Evolutionary conservation across 148 eudicot species (phyloP).

Genomic region (Gaultheria prostrata): DNA sequence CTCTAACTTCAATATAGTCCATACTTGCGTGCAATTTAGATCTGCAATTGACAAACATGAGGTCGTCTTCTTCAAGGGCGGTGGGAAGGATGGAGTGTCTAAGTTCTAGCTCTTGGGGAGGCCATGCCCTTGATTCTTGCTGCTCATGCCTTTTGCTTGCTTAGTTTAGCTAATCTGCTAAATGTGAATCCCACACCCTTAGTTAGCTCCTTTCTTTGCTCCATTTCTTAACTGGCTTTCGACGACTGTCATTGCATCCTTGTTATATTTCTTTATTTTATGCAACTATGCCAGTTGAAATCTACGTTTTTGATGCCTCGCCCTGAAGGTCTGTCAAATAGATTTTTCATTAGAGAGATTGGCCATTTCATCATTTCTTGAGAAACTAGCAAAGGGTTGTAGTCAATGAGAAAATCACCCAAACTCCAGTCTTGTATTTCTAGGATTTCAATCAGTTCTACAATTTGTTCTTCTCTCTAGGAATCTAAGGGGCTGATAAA

Average conservation of each 20-base stretch:
- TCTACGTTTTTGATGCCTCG: too few species aligned
- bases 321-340: too few species aligned
- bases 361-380: too few species aligned
- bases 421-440: too few species aligned
- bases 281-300: too few species aligned
- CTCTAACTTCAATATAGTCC: neutral
- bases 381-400: too few species aligned
- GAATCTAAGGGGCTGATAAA: neutral
- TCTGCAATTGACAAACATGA: neutral
- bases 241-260: neutral
- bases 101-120: neutral
- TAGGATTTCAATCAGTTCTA: too few species aligned
- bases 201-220: neutral
- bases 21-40: neutral
- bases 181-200: neutral
- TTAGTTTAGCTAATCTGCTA: neutral
- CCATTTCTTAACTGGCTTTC: neutral
- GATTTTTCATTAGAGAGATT: too few species aligned
- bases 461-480: too few species aligned
- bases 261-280: neutral
- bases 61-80: neutral
- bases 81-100: neutral
- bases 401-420: too few species aligned
- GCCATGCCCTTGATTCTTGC: neutral
- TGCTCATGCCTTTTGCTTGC: neutral